Evolutionary conservation across 202 grass and related monocot genomes (phyloP).

Genomic region (Carex sylvatica): DNA sequence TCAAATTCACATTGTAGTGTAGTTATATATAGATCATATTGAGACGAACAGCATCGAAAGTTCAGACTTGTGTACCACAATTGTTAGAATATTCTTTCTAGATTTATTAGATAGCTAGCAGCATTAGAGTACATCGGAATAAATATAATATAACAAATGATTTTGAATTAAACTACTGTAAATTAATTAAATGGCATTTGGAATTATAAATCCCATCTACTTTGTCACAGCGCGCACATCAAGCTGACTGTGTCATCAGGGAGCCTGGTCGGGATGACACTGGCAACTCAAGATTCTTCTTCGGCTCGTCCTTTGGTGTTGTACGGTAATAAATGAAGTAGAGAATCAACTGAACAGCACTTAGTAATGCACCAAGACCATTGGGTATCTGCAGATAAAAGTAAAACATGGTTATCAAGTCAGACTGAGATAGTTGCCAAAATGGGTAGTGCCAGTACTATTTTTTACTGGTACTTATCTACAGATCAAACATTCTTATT

Average conservation of each 20-base stretch:
- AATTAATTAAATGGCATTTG: neutral
- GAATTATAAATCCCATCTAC: no score
- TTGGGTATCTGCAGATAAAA: slow-evolving; percentile 56
- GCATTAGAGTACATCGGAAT: no score
- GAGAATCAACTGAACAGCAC: slow-evolving; percentile 44
- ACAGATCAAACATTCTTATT: neutral
- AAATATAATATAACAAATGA: no score
- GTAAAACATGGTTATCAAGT: neutral
- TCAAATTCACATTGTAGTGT: no score
- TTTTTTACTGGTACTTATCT: neutral
- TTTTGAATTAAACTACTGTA: no score
- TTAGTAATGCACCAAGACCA: slow-evolving; percentile 45
- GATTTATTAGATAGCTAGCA: no score
- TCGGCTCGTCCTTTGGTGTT: neutral
- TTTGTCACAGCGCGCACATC: no score
- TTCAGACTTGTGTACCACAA: no score
- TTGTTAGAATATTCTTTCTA: no score
- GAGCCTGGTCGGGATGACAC: neutral
- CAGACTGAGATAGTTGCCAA: neutral
- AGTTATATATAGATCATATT: no score
- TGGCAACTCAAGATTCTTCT: neutral
- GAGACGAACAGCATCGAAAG: no score
- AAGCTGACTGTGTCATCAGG: neutral
- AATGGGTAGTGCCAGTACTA: neutral
- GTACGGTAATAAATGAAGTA: slow-evolving; percentile 45